Evolutionary conservation across 2,329 filamentous ascomycete genomes (phyloP).

Genomic region (Tolypocladium inflatum): DNA sequence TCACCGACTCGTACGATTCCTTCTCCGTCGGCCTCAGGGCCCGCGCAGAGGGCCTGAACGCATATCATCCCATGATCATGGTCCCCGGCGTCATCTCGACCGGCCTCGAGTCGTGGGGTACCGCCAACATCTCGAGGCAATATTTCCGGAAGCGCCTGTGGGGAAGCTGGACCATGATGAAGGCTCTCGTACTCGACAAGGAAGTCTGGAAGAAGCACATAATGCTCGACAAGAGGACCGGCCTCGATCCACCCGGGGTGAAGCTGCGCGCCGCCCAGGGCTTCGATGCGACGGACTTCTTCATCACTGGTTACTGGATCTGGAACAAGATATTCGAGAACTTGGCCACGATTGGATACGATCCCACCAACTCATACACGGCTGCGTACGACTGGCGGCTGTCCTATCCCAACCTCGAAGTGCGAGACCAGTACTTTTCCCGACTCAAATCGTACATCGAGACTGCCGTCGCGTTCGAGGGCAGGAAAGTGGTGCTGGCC

Average conservation of each 20-base stretch:
- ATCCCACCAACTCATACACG: slow-evolving; percentile 66
- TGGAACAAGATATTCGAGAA: slow-evolving; percentile 99
- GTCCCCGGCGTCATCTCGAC: slow-evolving; percentile 96
- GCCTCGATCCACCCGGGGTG: slow-evolving; percentile 79
- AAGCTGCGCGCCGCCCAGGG: slow-evolving; percentile 91
- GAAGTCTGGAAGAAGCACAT: slow-evolving; percentile 92
- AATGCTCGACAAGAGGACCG: slow-evolving; percentile 89
- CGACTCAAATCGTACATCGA: slow-evolving; percentile 86
- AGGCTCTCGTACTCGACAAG: slow-evolving; percentile 85
- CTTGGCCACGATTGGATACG: slow-evolving; percentile 88
- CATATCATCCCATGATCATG: slow-evolving; percentile 89
- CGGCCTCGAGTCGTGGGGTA: slow-evolving; percentile 93
- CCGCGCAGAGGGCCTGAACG: slow-evolving; percentile 67
- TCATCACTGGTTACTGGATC: slow-evolving; percentile 90
- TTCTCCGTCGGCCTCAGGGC: slow-evolving; percentile 86
- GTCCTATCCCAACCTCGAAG: slow-evolving; percentile 81
- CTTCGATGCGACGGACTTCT: slow-evolving; percentile 96
- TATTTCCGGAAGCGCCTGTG: slow-evolving; percentile 94
- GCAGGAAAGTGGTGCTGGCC: slow-evolving; percentile 73
- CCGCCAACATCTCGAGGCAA: slow-evolving; percentile 69
- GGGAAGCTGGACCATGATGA: slow-evolving; percentile 99
- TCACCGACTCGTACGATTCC: slow-evolving; percentile 79
- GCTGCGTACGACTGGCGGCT: slow-evolving; percentile 85
- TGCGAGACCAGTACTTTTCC: slow-evolving; percentile 88
- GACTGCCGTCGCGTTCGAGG: slow-evolving; percentile 61